phyloP scores from a whole-genome alignment of 2,329 filamentous ascomycete genomes.

The Exophiala spinifera region DNA sequence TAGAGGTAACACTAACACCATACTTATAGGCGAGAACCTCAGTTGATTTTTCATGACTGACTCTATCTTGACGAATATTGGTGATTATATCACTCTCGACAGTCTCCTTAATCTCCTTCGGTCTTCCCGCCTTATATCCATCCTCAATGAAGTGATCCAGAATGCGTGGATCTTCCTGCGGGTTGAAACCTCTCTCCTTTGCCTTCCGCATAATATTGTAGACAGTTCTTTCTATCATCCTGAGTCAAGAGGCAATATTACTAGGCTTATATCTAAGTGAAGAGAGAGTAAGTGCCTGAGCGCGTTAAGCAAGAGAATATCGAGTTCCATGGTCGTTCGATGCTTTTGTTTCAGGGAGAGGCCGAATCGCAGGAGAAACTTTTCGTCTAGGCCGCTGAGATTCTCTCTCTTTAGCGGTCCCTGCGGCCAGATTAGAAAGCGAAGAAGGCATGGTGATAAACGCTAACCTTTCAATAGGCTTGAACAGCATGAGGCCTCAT shows the following conservation, averaged over 20 bases:
- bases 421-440: background rate
- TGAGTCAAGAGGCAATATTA: background rate
- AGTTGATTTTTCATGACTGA: conserved; percentile 18
- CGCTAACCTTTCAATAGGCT: too few species aligned
- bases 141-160: conserved; percentile 16
- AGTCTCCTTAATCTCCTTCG: background rate
- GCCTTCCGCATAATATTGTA: conserved; percentile 27
- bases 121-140: background rate
- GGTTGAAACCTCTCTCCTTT: conserved; percentile 10
- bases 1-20: conserved; percentile 4
- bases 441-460: too few species aligned
- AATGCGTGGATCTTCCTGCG: conserved; percentile 7
- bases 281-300: background rate
- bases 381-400: background rate
- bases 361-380: background rate
- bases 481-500: too few species aligned
- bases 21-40: conserved; percentile 17
- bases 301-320: conserved; percentile 1
- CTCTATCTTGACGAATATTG: conserved; percentile 5
- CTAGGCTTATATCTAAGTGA: background rate
- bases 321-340: background rate
- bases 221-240: background rate
- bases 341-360: background rate
- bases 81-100: conserved; percentile 3
- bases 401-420: background rate